Conservation (phyloP, 306 rosid species). For the Abrus precatorius region DNA sequence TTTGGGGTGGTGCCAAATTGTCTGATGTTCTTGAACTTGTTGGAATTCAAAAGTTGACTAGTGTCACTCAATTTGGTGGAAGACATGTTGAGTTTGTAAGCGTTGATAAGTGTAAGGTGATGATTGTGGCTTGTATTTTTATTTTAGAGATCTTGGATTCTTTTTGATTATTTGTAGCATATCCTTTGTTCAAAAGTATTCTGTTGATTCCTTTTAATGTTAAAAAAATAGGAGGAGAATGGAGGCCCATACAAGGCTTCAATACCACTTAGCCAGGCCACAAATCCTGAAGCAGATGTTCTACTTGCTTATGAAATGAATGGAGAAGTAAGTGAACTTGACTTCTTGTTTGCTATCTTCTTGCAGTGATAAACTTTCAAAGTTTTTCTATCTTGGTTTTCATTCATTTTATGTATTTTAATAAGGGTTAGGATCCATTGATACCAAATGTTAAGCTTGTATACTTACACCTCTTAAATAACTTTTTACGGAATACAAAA, state of each 20-base stretch:
- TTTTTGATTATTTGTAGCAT: slow-evolving; percentile 25
- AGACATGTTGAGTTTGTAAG: slow-evolving; percentile 96
- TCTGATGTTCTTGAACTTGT: slow-evolving; percentile 90
- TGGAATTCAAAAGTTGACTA: slow-evolving; percentile 75
- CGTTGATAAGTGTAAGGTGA: slow-evolving; percentile 91
- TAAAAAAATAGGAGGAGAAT: slow-evolving; percentile 75
- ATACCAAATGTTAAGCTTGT: neutral
- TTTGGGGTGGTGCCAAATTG: slow-evolving; percentile 94
- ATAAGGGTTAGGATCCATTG: neutral
- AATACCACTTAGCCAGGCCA: slow-evolving; percentile 89
- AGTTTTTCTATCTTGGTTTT: slow-evolving; percentile 19
- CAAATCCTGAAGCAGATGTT: slow-evolving; percentile 94
- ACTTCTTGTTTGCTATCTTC: slow-evolving; percentile 31
- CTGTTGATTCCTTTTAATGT: slow-evolving; percentile 37
- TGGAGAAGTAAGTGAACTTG: slow-evolving; percentile 74
- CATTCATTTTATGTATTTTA: neutral
- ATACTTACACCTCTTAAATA: neutral
- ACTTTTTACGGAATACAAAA: too few relatives aligned
- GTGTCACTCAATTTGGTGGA: slow-evolving; percentile 72
- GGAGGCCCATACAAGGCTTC: slow-evolving; percentile 99
- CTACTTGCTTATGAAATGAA: slow-evolving; percentile 98
- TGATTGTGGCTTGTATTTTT: slow-evolving; percentile 32
- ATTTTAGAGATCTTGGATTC: slow-evolving; percentile 1
- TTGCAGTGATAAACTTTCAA: slow-evolving; percentile 14
- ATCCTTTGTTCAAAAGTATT: neutral